A percentile compares a stretch with the other conserved stretches of the same genome.
Evolutionary conservation across 78 protist genomes (phyloP).

Genomic region (Dictyostelium brefeldianum): DNA sequence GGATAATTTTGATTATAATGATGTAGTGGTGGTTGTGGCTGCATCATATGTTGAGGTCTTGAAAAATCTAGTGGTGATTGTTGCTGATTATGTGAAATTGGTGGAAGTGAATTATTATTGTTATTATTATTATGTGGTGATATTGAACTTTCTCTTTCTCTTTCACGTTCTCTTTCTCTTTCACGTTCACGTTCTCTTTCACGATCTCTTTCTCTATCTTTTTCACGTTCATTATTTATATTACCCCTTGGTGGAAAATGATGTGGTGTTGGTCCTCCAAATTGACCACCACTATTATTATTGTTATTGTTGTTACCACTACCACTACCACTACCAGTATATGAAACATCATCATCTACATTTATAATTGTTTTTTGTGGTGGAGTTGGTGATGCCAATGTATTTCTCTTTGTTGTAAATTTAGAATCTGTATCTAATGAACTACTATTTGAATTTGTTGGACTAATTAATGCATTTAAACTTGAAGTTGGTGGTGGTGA

Average conservation of each 20-base stretch:
- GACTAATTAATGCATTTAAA: constrained; percentile 5
- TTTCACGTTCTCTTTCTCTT: constrained; percentile 23
- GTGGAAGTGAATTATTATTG: constrained; percentile 5
- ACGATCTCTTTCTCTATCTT: constrained; percentile 29
- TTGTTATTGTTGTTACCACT: not conserved
- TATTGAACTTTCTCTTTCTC: constrained; percentile 30
- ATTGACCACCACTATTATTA: not conserved
- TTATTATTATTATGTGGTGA: not conserved
- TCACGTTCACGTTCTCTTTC: constrained; percentile 41
- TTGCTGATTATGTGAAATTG: not conserved
- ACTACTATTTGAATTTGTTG: not conserved
- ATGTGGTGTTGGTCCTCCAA: not conserved
- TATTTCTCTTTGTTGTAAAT: constrained; percentile 10
- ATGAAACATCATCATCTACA: not conserved
- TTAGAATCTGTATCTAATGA: constrained; percentile 6
- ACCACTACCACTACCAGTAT: not conserved
- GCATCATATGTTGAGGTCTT: constrained; percentile 14
- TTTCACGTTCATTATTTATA: not conserved
- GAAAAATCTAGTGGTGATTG: not conserved
- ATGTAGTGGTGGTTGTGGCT: not conserved
- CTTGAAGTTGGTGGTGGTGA: not conserved
- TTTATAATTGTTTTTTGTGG: not conserved
- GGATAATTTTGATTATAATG: not conserved
- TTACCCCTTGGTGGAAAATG: constrained; percentile 15
- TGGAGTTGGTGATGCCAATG: not conserved